These are phyloP conservation scores for Penicillium sp. DNA, from an alignment of 2,329 filamentous ascomycete genomes.

Conservation along the genomic window DNA sequence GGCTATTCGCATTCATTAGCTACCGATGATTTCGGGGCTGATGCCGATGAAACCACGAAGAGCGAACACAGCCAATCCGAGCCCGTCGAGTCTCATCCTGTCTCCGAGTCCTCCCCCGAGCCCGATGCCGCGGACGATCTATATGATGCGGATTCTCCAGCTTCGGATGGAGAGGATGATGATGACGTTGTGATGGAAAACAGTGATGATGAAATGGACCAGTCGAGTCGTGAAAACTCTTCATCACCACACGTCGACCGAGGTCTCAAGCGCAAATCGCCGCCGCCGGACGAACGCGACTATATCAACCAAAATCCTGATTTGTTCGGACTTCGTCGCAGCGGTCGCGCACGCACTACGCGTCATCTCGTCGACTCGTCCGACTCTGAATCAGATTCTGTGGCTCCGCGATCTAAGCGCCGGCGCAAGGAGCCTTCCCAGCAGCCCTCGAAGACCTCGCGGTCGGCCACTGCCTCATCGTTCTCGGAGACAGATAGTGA, in stretches of 20 bases:
- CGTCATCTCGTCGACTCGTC: conserved; percentile 64
- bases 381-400: conserved; percentile 72
- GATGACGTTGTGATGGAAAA: conserved; percentile 74
- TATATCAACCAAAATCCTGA: conserved; percentile 90
- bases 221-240: conserved; percentile 59
- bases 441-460: conserved; percentile 51
- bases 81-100: conserved; percentile 58
- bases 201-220: conserved; percentile 55
- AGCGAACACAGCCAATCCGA: conserved; percentile 80
- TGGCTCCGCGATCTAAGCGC: conserved; percentile 47
- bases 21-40: conserved; percentile 25
- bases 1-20: conserved; percentile 30
- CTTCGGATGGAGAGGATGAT: conserved; percentile 51
- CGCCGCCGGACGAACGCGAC: conserved; percentile 68
- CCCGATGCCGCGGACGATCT: conserved; percentile 42
- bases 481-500: conserved; percentile 68
- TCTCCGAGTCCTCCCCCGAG: conserved; percentile 49
- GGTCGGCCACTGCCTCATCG: conserved; percentile 56
- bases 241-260: conserved; percentile 70
- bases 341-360: conserved; percentile 66
- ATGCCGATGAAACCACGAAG: conserved; percentile 45
- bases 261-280: conserved; percentile 71
- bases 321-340: conserved; percentile 89
- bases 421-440: conserved; percentile 55
- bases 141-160: conserved; percentile 38